Percentiles rank a stretch among this genome's conserved stretches.
These are phyloP conservation scores for Rhodofomes roseus DNA, from an alignment of 1,284 basidiomycete genomes.

Conservation along the genomic window DNA sequence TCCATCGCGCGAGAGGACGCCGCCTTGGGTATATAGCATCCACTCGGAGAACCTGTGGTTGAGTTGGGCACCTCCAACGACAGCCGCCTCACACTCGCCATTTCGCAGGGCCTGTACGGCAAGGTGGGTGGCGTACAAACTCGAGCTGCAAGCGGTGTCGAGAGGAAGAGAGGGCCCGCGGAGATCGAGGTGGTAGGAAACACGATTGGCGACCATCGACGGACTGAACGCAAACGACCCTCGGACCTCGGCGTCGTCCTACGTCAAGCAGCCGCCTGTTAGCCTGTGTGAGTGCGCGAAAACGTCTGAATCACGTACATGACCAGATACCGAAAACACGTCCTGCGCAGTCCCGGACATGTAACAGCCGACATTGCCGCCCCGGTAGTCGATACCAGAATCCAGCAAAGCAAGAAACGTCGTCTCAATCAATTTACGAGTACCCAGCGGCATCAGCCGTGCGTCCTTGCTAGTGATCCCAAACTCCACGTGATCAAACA, in stretches of 20 bases:
- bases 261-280: neutral
- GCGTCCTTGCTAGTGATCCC: conserved; percentile 37
- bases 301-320: conserved; percentile 9
- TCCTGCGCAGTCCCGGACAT: conserved; percentile 26
- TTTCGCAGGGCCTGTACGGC: conserved; percentile 39
- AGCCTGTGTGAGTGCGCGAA: neutral
- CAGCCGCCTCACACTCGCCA: conserved; percentile 45
- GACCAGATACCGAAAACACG: conserved; percentile 13
- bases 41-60: conserved; percentile 26
- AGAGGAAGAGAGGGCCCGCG: conserved; percentile 42
- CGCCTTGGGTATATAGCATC: conserved; percentile 30
- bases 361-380: conserved; percentile 35
- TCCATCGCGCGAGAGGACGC: conserved; percentile 39
- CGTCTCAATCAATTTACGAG: conserved; percentile 35
- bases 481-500: conserved; percentile 40
- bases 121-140: conserved; percentile 42
- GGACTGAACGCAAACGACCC: conserved; percentile 36
- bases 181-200: conserved; percentile 48
- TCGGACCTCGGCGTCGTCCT: conserved; percentile 34
- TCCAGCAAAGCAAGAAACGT: conserved; percentile 37
- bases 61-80: conserved; percentile 41
- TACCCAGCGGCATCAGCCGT: conserved; percentile 30
- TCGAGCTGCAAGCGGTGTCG: conserved; percentile 50
- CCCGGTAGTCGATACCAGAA: conserved; percentile 39
- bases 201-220: conserved; percentile 40